These are phyloP conservation scores for Suillus plorans DNA, from an alignment of 768 basidiomycete species.

Conservation along the genomic window DNA sequence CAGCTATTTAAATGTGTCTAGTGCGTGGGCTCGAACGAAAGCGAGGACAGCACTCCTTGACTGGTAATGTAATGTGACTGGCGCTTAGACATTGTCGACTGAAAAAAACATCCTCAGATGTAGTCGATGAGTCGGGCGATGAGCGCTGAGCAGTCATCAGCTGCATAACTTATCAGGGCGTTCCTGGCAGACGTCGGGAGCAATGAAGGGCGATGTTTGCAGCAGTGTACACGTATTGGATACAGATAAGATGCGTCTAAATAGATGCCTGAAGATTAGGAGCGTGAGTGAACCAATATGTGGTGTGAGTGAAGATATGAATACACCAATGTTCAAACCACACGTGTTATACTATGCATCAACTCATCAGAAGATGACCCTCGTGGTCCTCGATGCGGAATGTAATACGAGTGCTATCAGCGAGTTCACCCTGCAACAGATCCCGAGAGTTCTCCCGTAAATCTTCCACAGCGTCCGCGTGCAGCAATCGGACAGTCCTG, in stretches of 20 bases:
- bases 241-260: neutral
- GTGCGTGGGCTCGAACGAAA: neutral
- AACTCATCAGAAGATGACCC: slow-evolving; percentile 17
- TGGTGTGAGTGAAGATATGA: neutral
- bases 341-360: slow-evolving; percentile 1
- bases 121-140: neutral
- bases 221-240: neutral
- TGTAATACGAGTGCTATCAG: slow-evolving; percentile 3
- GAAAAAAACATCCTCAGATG: neutral
- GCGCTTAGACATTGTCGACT: neutral
- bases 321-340: neutral
- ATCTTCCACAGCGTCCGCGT: slow-evolving; percentile 14
- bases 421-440: slow-evolving; percentile 12
- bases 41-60: neutral
- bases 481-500: slow-evolving; percentile 20
- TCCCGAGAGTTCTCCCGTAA: slow-evolving; percentile 12
- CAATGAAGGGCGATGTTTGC: neutral
- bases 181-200: neutral
- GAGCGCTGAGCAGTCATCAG: neutral
- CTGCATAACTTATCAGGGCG: neutral
- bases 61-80: neutral
- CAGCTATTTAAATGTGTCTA: neutral
- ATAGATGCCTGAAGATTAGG: neutral
- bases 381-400: slow-evolving; percentile 25
- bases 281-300: neutral